Evolutionary conservation across 768 basidiomycete genomes (phyloP), one percentile per base, ranked within the genome.

Genomic region (Mycena polygramma): DNA sequence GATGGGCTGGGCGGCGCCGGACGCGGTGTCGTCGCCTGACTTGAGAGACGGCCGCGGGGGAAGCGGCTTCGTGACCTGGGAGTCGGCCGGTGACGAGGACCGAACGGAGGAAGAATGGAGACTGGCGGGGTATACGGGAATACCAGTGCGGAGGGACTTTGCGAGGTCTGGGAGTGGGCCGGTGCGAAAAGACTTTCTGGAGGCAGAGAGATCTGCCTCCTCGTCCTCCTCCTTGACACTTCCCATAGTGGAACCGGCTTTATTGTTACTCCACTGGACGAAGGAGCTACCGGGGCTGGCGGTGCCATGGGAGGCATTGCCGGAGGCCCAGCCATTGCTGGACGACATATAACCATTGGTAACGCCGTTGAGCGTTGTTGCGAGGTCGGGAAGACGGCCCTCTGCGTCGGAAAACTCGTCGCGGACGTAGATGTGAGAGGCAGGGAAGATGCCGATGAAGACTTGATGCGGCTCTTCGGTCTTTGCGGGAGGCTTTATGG

Each of bases 41-140:
- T 96, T 97, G 57, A 98, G 87, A n/a, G 93, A 94, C 8, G 97
- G 97, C 52, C 98, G 89, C 4, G 95, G 96, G 11, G 95, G 96
- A 7, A 92, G 83, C 2, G 91, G 92, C 77, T 95, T 94, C 74
- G 87, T 77, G 19, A 88, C 81, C 55, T 90, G 89, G 37, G 92
- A 89, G 37, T 90, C 90, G 15, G 87, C 84, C 14, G 91, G 90
- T 0, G 90, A 91, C 7, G 87, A 86, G 1, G 94, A 94, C 57
- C 80, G 85, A 43, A 74, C 72, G 45, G 72, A 73, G n/a, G 69
- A 59, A 9, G 72, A 73, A 54, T 91, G 91, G n/a, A 94, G 77
- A 79, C 92, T 94, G 30, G 91, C 84, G 49, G 92, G 86, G 77
- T 94, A 93, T 0, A 94, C 91, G 3, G 92, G 88, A 20, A 93